phyloP scores from a whole-genome alignment of 139 green algal species.

The Closterium sp. region DNA sequence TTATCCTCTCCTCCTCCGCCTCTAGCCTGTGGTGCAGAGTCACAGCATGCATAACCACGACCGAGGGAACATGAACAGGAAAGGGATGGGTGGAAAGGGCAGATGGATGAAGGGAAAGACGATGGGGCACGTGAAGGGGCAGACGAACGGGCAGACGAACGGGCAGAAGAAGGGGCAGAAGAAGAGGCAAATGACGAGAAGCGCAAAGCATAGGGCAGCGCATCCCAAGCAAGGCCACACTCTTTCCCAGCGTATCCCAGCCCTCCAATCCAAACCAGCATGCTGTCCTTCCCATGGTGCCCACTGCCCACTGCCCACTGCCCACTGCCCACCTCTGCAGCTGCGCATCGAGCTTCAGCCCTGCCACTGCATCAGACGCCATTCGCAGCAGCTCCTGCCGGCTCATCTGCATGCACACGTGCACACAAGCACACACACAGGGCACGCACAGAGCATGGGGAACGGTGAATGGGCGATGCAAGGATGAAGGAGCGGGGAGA shows the following conservation, averaged over 20 bases:
- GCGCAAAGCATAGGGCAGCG: not conserved
- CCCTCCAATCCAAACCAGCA: no score
- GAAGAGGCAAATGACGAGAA: not conserved
- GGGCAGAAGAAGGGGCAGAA: no score
- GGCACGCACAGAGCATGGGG: not conserved
- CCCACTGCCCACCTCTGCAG: constrained; percentile 25
- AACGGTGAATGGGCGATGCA: not conserved
- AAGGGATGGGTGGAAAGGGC: no score
- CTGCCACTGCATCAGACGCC: constrained; percentile 35
- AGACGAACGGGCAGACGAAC: no score
- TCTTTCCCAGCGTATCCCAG: no score
- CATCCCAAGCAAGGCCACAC: no score
- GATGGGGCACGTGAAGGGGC: not conserved
- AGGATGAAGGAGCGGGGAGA: not conserved
- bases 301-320: constrained; percentile 3
- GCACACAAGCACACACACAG: not conserved
- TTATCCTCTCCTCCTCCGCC: not conserved
- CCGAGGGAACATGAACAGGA: not conserved
- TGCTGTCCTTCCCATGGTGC: no score
- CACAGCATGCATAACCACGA: not conserved
- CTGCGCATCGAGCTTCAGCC: constrained; percentile 44
- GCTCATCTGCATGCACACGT: constrained; percentile 18
- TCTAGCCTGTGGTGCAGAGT: not conserved
- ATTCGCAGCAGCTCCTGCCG: constrained; percentile 38
- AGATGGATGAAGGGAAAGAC: no score